Evolutionary conservation across 192 early-diverging fungal genomes (phyloP), one percentile per base, ranked within the genome.

Genomic region (Entomortierella chlamydospora): DNA sequence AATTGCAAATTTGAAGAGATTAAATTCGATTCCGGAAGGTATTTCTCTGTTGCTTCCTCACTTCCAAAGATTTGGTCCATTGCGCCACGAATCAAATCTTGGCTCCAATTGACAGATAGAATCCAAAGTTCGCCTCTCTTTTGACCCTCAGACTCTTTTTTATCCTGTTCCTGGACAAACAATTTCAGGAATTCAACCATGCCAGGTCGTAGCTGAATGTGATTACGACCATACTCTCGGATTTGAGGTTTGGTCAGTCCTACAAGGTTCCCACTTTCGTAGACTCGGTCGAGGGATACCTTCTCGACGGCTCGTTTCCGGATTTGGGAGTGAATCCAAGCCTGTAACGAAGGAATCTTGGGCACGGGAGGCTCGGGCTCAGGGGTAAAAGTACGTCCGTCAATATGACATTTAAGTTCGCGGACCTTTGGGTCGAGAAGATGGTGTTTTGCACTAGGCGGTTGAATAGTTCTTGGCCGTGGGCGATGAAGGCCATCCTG

Each of bases 41-140:
- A 70, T 20, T 41, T 47, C 8, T 33, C 11, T 1, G 76, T 79
- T 0, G 68, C 62, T 23, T 70, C 76, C 20, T 79, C 76, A 39
- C 68, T 70, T 12, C 76, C 76, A 70, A 79, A 79, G 51, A 79
- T 47, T 28, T 79, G 76, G 28, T 79, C 76, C 68, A 79, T 64
- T 0, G 68, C 76, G 4, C 76, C 76, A 0, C 67, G 61, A 34
- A 79, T 79, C 76, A 79, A 50, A 50, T 79, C 76, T 37, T 65
- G 34, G 30, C 76, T 79, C 76, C 76, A 79, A 25, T 79, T 79
- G 15, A 79, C 68, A 28, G 76, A 79, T 23, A 79, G 0, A 43
- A 79, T 70, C 68, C 68, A 79, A 4, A 79, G 12, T 26, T 79
- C 68, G 4, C 68, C 68, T 61, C 45, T 64, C 28, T n/a, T 60